Evolutionary conservation across 768 basidiomycete species (phyloP), one percentile per base, ranked within the genome.

Genomic region (Psilocybe sp.): DNA sequence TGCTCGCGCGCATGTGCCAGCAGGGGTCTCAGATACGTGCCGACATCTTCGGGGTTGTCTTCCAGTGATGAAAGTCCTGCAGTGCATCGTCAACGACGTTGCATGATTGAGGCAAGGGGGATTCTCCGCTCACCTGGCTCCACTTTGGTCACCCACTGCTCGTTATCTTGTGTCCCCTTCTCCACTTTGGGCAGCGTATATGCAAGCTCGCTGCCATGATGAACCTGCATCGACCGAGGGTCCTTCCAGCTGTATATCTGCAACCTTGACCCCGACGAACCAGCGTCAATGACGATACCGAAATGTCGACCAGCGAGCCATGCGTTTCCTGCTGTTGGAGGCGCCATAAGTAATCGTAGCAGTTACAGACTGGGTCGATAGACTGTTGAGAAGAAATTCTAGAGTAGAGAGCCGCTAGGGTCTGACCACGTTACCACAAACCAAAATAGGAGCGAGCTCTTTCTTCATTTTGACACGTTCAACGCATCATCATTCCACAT

Each of bases 191-290:
- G 93, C 40, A 98, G 69, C 2, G 73, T 70, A 52, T 79, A 72
- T 9, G 76, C 71, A 6, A 80, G 76, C 14, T 73, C 73, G 43
- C 78, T 73, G 50, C 81, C 75, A 49, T 80, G 74, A 14, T 78
- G 73, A 39, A 84, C 73, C 2, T 56, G 57, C 14, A 75, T 60
- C 7, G 75, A 65, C 49, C 81, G 76, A 16, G 95, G 87, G 65
- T 98, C 87, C 55, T 80, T 80, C 97, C 96, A 99, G 66, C 91
- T 93, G 72, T 99, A 98, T 58, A 98, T 92, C 67, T 98, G 95
- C 33, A 98, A 74, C 47, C 97, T 76, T 4, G 96, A 98, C 23
- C 97, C 97, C 18, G 94, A 98, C 65, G 94, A 97, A 53, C 97
- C 97, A 64, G 97, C 97, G 75, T 99, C 97, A 68, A 99, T 92